Percentiles rank a stretch among this genome's conserved stretches.
Conservation (phyloP, 1,284 basidiomycete species). For the Pulchroboletus neoregius region DNA sequence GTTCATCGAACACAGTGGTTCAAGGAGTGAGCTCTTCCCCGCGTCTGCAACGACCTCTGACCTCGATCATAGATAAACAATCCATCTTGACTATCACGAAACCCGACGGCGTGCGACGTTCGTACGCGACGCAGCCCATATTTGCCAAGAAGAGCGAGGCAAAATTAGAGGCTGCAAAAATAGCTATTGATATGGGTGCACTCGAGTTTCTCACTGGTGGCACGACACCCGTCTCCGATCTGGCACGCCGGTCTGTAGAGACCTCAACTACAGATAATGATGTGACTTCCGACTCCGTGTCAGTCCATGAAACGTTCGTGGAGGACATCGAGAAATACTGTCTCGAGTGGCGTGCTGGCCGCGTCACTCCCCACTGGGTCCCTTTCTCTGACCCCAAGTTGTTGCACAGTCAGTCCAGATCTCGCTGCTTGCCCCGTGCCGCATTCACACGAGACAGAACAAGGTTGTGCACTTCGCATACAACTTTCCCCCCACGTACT, state of each 20-base stretch:
- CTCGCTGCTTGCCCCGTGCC: not conserved
- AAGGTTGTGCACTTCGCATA: constrained; percentile 55
- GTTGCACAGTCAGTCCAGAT: constrained; percentile 40
- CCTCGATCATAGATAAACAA: constrained; percentile 41
- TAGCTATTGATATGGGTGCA: constrained; percentile 55
- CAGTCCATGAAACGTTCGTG: constrained; percentile 21
- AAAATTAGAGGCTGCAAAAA: constrained; percentile 46
- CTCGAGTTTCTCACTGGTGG: constrained; percentile 50
- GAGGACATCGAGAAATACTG: constrained; percentile 49
- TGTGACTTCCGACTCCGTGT: not conserved
- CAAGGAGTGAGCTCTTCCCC: constrained; percentile 30
- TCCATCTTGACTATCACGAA: constrained; percentile 57
- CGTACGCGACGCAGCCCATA: constrained; percentile 46
- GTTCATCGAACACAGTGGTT: constrained; percentile 37
- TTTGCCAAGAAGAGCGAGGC: constrained; percentile 47
- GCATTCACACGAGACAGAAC: constrained; percentile 34
- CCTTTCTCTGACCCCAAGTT: constrained; percentile 44
- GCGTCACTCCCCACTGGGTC: constrained; percentile 49
- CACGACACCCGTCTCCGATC: constrained; percentile 25
- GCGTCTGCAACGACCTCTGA: constrained; percentile 1
- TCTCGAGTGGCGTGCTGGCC: constrained; percentile 46
- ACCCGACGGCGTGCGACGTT: constrained; percentile 46
- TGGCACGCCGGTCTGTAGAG: constrained; percentile 32
- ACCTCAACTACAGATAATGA: not conserved
- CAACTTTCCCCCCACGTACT: constrained; percentile 44